A percentile compares a stretch with the other conserved stretches of the same genome.
Conservation (phyloP, 139 green algal genomes). For the Eudorina sp. region DNA sequence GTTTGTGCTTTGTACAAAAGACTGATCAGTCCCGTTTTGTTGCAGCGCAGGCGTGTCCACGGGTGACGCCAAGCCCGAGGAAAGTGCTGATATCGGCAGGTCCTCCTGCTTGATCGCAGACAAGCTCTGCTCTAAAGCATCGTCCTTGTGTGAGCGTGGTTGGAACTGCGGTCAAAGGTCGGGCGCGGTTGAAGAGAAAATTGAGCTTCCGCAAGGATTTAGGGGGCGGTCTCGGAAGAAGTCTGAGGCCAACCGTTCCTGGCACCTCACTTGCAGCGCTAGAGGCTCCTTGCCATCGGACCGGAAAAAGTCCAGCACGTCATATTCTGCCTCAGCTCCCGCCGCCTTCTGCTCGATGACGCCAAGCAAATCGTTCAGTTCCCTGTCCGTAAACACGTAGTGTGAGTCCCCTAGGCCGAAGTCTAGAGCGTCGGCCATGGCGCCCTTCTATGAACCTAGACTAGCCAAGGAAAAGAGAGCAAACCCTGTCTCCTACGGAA, state of each 20-base stretch:
- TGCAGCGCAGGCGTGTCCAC: slow-evolving; percentile 3
- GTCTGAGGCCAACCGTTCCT: neutral
- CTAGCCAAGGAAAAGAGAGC: neutral
- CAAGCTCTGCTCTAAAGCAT: neutral
- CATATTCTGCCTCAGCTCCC: slow-evolving; percentile 6
- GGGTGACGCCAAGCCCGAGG: slow-evolving; percentile 17
- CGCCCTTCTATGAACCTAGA: too few relatives aligned
- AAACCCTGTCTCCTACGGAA: too few relatives aligned
- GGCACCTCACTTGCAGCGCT: neutral
- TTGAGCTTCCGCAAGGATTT: neutral
- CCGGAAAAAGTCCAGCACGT: slow-evolving; percentile 16
- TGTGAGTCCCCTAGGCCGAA: slow-evolving; percentile 5
- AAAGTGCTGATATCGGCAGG: neutral
- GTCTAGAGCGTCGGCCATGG: neutral
- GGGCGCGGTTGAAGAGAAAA: neutral
- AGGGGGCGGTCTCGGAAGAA: neutral
- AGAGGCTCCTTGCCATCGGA: neutral
- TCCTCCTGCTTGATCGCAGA: neutral
- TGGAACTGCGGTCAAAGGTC: slow-evolving; percentile 14
- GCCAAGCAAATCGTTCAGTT: slow-evolving; percentile 28
- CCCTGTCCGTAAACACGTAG: slow-evolving; percentile 31
- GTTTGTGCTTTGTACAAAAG: neutral
- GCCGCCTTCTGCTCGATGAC: slow-evolving; percentile 37
- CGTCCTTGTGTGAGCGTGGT: slow-evolving; percentile 14
- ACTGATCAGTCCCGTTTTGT: neutral